Evolutionary conservation across 176 grass and related monocot genomes (phyloP).

Genomic region (Pontederia paniculata): DNA sequence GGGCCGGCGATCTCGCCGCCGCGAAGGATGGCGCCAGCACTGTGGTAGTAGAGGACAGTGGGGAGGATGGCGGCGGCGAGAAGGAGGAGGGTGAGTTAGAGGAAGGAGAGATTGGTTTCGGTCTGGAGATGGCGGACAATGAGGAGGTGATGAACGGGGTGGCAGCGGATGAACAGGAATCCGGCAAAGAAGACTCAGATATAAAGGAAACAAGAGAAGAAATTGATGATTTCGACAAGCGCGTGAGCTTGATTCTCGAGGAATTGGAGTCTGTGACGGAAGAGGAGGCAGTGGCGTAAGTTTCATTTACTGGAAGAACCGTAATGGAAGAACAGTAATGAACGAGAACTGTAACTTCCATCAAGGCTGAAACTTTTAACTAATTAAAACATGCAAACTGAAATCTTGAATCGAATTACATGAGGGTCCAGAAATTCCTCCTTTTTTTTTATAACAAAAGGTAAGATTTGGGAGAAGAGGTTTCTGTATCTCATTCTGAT

Average conservation of each 20-base stretch:
- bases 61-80: slow-evolving; percentile 30
- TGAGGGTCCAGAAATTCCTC: neutral
- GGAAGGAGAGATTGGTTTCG: slow-evolving; percentile 16
- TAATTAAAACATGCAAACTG: neutral
- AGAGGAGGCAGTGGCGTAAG: slow-evolving; percentile 90
- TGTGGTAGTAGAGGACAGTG: slow-evolving; percentile 7
- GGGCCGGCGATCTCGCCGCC: slow-evolving; percentile 1
- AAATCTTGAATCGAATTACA: neutral
- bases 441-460: neutral
- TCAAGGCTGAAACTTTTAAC: neutral
- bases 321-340: neutral
- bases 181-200: slow-evolving; percentile 31
- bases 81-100: slow-evolving; percentile 29
- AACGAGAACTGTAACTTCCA: slow-evolving; percentile 7
- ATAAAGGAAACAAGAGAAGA: slow-evolving; percentile 25
- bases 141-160: slow-evolving; percentile 35
- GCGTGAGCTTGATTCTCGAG: slow-evolving; percentile 68
- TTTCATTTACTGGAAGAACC: slow-evolving; percentile 6
- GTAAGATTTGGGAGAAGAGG: neutral
- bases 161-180: slow-evolving; percentile 38
- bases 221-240: slow-evolving; percentile 58
- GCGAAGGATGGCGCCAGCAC: slow-evolving; percentile 9
- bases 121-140: slow-evolving; percentile 16
- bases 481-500: neutral
- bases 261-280: slow-evolving; percentile 84